phyloP scores from a whole-genome alignment of 2,329 filamentous ascomycete genomes.

The Hypoxylon sp. region DNA sequence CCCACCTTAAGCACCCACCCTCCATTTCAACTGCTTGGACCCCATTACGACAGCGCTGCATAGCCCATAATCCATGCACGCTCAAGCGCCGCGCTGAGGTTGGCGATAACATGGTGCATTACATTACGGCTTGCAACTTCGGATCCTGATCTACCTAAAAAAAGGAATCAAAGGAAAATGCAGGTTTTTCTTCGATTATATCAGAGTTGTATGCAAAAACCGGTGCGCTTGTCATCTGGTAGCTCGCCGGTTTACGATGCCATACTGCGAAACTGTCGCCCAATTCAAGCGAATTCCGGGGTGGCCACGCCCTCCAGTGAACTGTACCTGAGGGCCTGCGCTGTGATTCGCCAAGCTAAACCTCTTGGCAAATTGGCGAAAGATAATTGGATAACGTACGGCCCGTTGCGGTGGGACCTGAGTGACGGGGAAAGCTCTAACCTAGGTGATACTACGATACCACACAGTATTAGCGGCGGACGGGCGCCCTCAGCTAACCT shows the following conservation, averaged over 20 bases:
- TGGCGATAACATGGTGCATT: conserved; percentile 15
- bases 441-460: no score
- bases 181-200: conserved; percentile 9
- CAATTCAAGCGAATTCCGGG: conserved; percentile 22
- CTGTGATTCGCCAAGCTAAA: conserved; percentile 25
- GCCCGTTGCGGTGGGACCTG: conserved; percentile 27
- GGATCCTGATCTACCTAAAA: conserved; percentile 7
- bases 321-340: conserved; percentile 13
- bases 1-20: background rate
- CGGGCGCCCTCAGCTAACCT: conserved; percentile 30
- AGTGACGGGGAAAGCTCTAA: conserved; percentile 17
- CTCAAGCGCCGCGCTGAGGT: conserved; percentile 12
- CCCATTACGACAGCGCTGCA: conserved; percentile 7
- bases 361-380: conserved; percentile 27
- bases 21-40: conserved; percentile 23
- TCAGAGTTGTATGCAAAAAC: conserved; percentile 9
- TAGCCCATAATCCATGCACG: conserved; percentile 5
- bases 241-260: conserved; percentile 6
- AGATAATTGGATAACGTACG: conserved; percentile 38
- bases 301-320: conserved; percentile 15
- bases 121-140: conserved; percentile 22
- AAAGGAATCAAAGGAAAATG: no score
- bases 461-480: conserved; percentile 21
- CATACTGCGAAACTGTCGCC: conserved; percentile 15
- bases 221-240: conserved; percentile 12